Base-by-base conservation (phyloP, 768 basidiomycete species). In the Lyophyllum shimeji region DNA sequence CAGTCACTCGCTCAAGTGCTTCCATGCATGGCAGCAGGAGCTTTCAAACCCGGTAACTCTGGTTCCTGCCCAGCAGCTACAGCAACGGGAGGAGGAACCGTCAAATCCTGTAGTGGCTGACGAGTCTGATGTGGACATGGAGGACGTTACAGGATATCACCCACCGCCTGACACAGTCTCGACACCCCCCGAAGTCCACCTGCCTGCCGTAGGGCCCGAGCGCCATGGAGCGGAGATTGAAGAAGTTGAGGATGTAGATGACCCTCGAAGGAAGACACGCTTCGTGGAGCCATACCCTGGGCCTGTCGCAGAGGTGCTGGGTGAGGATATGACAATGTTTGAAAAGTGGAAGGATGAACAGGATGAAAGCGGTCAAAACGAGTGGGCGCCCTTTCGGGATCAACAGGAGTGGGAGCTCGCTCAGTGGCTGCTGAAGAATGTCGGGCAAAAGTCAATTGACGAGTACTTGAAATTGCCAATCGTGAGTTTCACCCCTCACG, bases 351-450 rank as follows among this genome's bases (percentile, higher is more conserved):
- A 49, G 2, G 55, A 56, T 7, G 34, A 47, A 8, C 60, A 63
- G 40, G 57, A 17, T 21, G 17, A 17, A n/a, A 44, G n/a, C 12
- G 56, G 59, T 53, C 55, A 47, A 23, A 53, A 56, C 29, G 31
- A 60, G 57, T 40, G 69, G 69, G 55, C 50, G 1, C 70, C 71
- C 13, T 75, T 74, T 46, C 33, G 52, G 11, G 49, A 58, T 25
- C 44, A 61, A 34, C 67, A 69, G 8, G 69, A 75, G 29, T 72
- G 70, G 64, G 66, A 67, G 40, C 51, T 75, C 0, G 74, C 65
- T 0, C 48, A 46, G 15, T 76, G 69, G 70, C 49, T 75, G 31
- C 65, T 68, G 39, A 61, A 58, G 1, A 55, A 58, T 17, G 65
- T 68, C 15, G 62, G 71, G 1, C 60, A 71, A 18, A 64, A 46